These are phyloP conservation scores for Capsicum baccatum DNA, from an alignment of 257 asterid species.

Conservation along the genomic window DNA sequence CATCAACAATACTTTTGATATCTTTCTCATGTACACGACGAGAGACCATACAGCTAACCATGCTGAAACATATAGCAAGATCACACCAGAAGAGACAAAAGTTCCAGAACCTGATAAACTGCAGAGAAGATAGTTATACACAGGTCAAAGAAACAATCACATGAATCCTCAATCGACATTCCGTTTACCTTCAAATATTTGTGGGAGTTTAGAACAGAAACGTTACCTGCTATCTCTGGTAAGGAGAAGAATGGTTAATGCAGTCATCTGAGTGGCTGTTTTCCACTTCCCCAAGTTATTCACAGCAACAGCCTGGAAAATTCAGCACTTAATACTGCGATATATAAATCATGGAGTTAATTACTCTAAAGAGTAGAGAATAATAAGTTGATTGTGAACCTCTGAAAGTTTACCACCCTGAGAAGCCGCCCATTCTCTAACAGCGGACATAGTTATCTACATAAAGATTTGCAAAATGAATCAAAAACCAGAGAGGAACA, in stretches of 20 bases:
- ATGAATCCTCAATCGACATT: background rate
- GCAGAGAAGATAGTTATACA: conserved; percentile 23
- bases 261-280: conserved; percentile 95
- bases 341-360: background rate
- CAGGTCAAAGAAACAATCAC: conserved; percentile 7
- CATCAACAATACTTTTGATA: conserved; percentile 68
- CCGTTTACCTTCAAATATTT: background rate
- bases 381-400: conserved; percentile 46
- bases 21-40: conserved; percentile 72
- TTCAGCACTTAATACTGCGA: background rate
- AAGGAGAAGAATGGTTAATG: conserved; percentile 84
- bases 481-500: background rate
- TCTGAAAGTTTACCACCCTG: conserved; percentile 85
- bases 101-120: conserved; percentile 64
- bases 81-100: conserved; percentile 64
- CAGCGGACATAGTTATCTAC: conserved; percentile 99
- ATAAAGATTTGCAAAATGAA: conserved; percentile 28
- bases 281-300: conserved; percentile 97
- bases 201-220: background rate
- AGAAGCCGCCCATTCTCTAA: conserved; percentile 99
- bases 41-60: conserved; percentile 87
- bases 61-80: conserved; percentile 79
- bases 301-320: conserved; percentile 88
- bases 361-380: background rate
- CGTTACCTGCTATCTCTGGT: conserved; percentile 82